Percentiles rank a stretch among this genome's conserved stretches.
phyloP scores from a whole-genome alignment of 495 filamentous ascomycete genomes.

The Jackrogersella minutella region DNA sequence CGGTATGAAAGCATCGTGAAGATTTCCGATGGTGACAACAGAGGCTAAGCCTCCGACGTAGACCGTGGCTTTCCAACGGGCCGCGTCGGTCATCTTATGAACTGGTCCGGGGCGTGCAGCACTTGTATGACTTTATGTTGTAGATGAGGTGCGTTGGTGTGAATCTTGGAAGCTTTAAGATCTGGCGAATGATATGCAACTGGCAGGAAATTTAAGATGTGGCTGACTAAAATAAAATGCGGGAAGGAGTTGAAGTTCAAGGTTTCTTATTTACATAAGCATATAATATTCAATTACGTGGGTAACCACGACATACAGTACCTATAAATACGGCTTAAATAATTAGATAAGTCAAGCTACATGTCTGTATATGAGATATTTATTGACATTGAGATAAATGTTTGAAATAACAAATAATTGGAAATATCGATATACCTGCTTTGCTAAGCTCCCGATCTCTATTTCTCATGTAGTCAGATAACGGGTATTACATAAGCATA shows the following conservation, averaged over 20 bases:
- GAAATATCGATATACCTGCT: no score
- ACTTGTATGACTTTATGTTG: constrained; percentile 8
- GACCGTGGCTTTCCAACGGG: constrained; percentile 87
- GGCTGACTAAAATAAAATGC: constrained; percentile 18
- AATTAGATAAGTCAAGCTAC: no score
- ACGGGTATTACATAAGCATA: background rate
- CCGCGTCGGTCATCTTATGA: constrained; percentile 75
- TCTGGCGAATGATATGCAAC: constrained; percentile 28
- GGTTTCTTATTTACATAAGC: background rate
- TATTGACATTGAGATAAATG: no score
- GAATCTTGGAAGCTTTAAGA: background rate
- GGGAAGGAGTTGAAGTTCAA: background rate
- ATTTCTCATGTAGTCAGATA: background rate
- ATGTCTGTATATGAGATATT: no score
- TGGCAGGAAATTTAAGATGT: constrained; percentile 16
- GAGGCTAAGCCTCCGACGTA: constrained; percentile 91
- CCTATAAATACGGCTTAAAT: no score
- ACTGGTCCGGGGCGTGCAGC: background rate
- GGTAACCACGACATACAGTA: no score
- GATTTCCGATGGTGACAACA: constrained; percentile 72
- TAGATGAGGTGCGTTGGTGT: background rate
- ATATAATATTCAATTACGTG: constrained; percentile 3
- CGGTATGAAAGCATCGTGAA: constrained; percentile 92
- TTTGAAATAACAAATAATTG: no score
- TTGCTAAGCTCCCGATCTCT: no score